Evolutionary conservation across 129 eudicot genomes (phyloP), one percentile per base, ranked within the genome.

Genomic region (Tanacetum coccineum): DNA sequence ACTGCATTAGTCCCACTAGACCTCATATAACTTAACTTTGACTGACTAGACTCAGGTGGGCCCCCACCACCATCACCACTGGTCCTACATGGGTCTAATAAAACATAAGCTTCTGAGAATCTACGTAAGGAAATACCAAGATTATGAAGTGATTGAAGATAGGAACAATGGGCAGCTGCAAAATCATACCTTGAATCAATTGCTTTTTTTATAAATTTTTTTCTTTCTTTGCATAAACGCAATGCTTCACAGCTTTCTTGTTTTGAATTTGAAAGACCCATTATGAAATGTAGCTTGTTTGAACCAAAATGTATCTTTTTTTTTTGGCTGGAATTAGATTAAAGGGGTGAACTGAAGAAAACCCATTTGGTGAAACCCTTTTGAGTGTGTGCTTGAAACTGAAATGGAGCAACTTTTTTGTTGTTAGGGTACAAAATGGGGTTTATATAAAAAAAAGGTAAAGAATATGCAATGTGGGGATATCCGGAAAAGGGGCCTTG

Each of bases 111-210:
- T 72, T 89, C 95, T 6, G 95, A 93, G 55, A 87, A 94, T 71
- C 89, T 77, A 45, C 88, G 66, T 2, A 94, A 82, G 7, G 99
- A 82, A 68, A 80, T 74, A 64, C 97, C 99, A 19, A 85, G 76
- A 50, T 72, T 83, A 54, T 75, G 76, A 49, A 89, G 91, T 4
- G 95, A 87, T 53, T 83, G 85, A 74, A 83, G 74, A 49, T 94
- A 94, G 22, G 97, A 78, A 65, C 87, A 87, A 81, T 94, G 97
- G 30, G 97, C 91, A 10, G 97, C 99, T 63, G 97, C 97, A 52
- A 89, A 81, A 70, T 82, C 81, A 58, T 81, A 94, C 75, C 99
- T 78, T 13, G 95, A 89, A 78, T 94, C 95, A 36, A 89, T 81
- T 0, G 99, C 97, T 71, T 80, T 84, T 58, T 89, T 87, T 26